A percentile compares a stretch with the other conserved stretches of the same genome.
Evolutionary conservation across 306 rosid genomes (phyloP).

Genomic region (Mimosa pudica): DNA sequence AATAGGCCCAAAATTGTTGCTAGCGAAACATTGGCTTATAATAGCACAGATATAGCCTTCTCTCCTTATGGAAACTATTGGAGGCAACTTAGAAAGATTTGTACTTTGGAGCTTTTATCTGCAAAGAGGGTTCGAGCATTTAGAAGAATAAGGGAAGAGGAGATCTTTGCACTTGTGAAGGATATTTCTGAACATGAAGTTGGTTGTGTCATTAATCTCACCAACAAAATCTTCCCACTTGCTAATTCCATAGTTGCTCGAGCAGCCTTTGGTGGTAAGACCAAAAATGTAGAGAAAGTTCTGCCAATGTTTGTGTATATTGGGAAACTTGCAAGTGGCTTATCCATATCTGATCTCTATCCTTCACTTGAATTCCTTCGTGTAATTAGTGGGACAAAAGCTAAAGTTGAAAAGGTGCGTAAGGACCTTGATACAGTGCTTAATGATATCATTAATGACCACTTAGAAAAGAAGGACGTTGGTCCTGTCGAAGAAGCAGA

Average conservation of each 20-base stretch:
- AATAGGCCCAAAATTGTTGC: neutral
- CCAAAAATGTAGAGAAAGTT: neutral
- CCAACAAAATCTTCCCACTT: neutral
- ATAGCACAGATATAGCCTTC: neutral
- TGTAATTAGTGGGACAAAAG: neutral
- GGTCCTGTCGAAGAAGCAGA: too few relatives aligned
- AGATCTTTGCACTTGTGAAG: neutral
- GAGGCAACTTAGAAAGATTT: neutral
- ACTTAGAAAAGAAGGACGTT: neutral
- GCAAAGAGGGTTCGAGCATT: neutral
- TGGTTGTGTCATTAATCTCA: neutral
- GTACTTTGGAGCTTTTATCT: neutral
- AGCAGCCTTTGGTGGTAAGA: neutral
- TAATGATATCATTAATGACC: neutral
- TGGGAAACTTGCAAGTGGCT: neutral
- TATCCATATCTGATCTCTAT: neutral
- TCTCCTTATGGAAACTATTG: neutral
- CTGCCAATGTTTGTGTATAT: neutral
- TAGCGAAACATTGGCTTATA: neutral
- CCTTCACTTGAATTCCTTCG: neutral
- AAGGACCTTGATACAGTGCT: neutral
- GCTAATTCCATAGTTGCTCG: neutral
- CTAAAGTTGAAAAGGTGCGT: neutral
- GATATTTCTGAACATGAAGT: neutral
- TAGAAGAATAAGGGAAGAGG: neutral